Percentiles rank a stretch among this genome's conserved stretches.
These are phyloP conservation scores for Aechmea fasciata DNA, from an alignment of 176 grass and related monocot species.

Conservation along the genomic window DNA sequence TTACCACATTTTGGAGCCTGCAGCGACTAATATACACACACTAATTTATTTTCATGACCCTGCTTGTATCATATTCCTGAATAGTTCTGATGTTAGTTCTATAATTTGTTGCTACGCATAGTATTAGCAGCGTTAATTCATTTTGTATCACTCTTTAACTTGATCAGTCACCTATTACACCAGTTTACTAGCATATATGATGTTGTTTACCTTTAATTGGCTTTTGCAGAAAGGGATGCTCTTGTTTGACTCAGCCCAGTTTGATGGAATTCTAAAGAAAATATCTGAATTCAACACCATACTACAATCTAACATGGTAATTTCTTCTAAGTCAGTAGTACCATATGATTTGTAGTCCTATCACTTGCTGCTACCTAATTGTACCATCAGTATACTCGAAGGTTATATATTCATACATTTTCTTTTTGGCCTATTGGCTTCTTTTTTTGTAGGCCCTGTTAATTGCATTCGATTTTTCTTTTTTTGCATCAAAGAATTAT, in stretches of 20 bases:
- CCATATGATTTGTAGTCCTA: background rate
- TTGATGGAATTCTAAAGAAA: conserved; percentile 96
- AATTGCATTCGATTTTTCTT: too few relatives aligned
- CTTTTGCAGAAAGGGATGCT: conserved; percentile 83
- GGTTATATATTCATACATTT: background rate
- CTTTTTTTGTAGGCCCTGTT: too few relatives aligned
- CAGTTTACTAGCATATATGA: background rate
- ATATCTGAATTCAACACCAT: conserved; percentile 66
- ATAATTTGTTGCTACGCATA: too few relatives aligned
- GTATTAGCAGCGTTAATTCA: too few relatives aligned
- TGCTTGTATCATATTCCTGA: too few relatives aligned
- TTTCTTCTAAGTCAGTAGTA: background rate
- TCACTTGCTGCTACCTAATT: background rate
- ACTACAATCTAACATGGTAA: conserved; percentile 58
- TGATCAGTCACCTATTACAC: background rate
- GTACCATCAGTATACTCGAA: background rate
- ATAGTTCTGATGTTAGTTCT: too few relatives aligned
- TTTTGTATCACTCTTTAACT: too few relatives aligned
- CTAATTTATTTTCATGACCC: too few relatives aligned
- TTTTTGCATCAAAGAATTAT: too few relatives aligned
- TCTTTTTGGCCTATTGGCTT: too few relatives aligned
- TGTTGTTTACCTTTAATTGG: background rate
- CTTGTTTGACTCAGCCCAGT: conserved; percentile 85
- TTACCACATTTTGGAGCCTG: background rate
- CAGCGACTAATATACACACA: too few relatives aligned